Evolutionary conservation across 1,139 yeast genomes (phyloP).

Genomic region (Fermentozyma sake): DNA sequence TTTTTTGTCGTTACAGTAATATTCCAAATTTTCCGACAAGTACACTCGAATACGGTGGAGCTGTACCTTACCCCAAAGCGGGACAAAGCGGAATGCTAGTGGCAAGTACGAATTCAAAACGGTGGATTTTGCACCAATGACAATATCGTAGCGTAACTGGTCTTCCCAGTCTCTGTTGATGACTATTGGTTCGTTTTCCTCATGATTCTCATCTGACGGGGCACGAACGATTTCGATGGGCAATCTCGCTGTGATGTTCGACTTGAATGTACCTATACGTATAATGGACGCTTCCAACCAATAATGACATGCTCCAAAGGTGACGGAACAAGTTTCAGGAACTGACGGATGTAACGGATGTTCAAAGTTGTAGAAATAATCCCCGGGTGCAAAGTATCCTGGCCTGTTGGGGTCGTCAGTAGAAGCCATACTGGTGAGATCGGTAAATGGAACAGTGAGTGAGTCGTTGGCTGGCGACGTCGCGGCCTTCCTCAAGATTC

Average conservation of each 20-base stretch:
- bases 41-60: constrained; percentile 83
- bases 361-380: constrained; percentile 87
- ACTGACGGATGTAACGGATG: constrained; percentile 76
- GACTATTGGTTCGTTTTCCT: constrained; percentile 90
- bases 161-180: constrained; percentile 93
- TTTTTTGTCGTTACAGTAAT: constrained; percentile 77
- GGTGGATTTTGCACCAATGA: constrained; percentile 82
- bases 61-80: constrained; percentile 76
- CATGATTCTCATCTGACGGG: constrained; percentile 73
- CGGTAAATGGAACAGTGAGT: constrained; percentile 10
- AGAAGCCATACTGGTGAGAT: constrained; percentile 15
- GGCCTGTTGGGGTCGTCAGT: constrained; percentile 22
- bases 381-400: constrained; percentile 62
- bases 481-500: constrained; percentile 36
- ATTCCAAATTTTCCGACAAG: constrained; percentile 84
- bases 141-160: constrained; percentile 81
- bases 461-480: constrained; percentile 26
- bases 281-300: constrained; percentile 63
- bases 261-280: constrained; percentile 80
- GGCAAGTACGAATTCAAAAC: constrained; percentile 82
- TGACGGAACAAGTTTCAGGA: constrained; percentile 76
- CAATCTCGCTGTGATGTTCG: constrained; percentile 60
- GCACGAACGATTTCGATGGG: constrained; percentile 70
- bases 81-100: constrained; percentile 75
- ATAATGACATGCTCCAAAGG: constrained; percentile 78